These are phyloP conservation scores for Penicillium griseofulvum DNA, from an alignment of 2,329 filamentous ascomycete genomes.

Conservation along the genomic window DNA sequence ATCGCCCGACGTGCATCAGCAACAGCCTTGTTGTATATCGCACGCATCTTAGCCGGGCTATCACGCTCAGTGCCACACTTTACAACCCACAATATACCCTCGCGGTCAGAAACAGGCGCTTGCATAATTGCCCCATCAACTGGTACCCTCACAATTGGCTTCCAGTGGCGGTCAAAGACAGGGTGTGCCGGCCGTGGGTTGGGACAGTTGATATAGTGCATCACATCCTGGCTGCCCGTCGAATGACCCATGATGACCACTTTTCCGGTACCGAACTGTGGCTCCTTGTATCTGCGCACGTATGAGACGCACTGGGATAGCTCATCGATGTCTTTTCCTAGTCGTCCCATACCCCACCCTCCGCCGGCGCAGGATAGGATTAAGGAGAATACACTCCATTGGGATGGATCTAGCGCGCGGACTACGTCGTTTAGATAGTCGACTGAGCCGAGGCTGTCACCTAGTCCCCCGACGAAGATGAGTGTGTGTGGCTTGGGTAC, in stretches of 20 bases:
- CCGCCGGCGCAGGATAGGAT: slow-evolving; percentile 52
- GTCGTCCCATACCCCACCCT: slow-evolving; percentile 53
- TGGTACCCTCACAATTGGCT: slow-evolving; percentile 43
- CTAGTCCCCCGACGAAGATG: slow-evolving; percentile 58
- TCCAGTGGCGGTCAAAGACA: slow-evolving; percentile 22
- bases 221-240: slow-evolving; percentile 65
- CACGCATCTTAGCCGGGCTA: slow-evolving; percentile 21
- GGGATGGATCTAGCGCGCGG: slow-evolving; percentile 41
- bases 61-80: slow-evolving; percentile 21
- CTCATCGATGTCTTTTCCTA: slow-evolving; percentile 54
- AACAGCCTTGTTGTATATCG: slow-evolving; percentile 25
- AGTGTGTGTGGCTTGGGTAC: slow-evolving; percentile 46
- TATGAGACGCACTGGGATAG: slow-evolving; percentile 52
- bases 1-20: slow-evolving; percentile 16
- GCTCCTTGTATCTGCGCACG: slow-evolving; percentile 40
- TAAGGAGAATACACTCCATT: slow-evolving; percentile 53
- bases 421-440: slow-evolving; percentile 52
- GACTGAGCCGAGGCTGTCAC: slow-evolving; percentile 55
- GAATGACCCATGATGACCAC: slow-evolving; percentile 66
- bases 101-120: slow-evolving; percentile 72
- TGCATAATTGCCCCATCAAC: slow-evolving; percentile 76
- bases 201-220: slow-evolving; percentile 57
- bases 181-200: slow-evolving; percentile 37
- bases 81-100: slow-evolving; percentile 51
- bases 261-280: slow-evolving; percentile 41